phyloP scores from a whole-genome alignment of 495 filamentous ascomycete species.

The Hyphodiscus hymeniophilus region DNA sequence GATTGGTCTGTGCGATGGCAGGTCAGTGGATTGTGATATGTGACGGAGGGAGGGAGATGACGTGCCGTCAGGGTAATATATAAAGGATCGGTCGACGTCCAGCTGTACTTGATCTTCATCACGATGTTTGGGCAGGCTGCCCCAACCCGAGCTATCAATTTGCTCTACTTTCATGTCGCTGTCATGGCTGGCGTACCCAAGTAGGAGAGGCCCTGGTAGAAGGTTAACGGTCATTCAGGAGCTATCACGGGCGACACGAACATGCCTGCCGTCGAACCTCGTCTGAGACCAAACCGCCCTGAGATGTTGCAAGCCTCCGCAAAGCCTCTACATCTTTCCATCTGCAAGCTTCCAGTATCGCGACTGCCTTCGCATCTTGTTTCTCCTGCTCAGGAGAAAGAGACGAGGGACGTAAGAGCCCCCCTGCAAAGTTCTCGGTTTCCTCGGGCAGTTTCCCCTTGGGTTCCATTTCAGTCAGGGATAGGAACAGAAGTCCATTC shows the following conservation, averaged over 20 bases:
- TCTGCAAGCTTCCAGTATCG: slow-evolving; percentile 62
- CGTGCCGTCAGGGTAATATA: slow-evolving; percentile 85
- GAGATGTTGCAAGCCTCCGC: slow-evolving; percentile 56
- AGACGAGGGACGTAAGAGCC: background rate
- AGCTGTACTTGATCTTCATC: slow-evolving; percentile 85
- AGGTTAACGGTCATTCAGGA: slow-evolving; percentile 13
- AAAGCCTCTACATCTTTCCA: slow-evolving; percentile 54
- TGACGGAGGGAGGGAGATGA: slow-evolving; percentile 3
- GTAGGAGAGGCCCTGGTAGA: slow-evolving; percentile 64
- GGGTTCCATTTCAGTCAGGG: slow-evolving; percentile 19
- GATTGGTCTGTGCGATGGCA: slow-evolving; percentile 24
- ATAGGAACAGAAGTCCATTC: slow-evolving; percentile 7
- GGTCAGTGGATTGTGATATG: slow-evolving; percentile 17
- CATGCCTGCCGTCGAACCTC: slow-evolving; percentile 74
- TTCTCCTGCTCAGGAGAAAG: background rate
- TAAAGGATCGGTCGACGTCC: slow-evolving; percentile 92
- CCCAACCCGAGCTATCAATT: slow-evolving; percentile 32
- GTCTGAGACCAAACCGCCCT: slow-evolving; percentile 73
- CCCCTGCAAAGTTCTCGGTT: slow-evolving; percentile 2
- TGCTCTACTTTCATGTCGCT: slow-evolving; percentile 5
- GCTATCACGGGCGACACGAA: slow-evolving; percentile 40
- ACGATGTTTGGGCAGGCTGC: slow-evolving; percentile 53
- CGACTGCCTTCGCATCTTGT: slow-evolving; percentile 25
- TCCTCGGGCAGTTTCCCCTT: slow-evolving; percentile 13
- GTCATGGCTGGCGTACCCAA: slow-evolving; percentile 41